Evolutionary conservation across 2,329 filamentous ascomycete genomes (phyloP).

Genomic region (Pseudocercospora eumusae): DNA sequence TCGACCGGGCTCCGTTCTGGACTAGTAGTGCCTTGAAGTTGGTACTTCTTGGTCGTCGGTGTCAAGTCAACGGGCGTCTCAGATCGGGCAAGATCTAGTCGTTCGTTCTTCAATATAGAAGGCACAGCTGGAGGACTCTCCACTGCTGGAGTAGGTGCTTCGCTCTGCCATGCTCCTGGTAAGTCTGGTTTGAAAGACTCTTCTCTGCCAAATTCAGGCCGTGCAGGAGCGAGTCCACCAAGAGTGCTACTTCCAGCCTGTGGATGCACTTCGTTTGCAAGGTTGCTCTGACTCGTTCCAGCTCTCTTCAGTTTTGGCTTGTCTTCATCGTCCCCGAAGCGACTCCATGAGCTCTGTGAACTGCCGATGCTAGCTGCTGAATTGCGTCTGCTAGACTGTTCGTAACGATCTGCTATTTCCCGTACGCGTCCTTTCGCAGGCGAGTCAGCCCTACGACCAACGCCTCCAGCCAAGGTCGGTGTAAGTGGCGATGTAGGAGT

Average conservation of each 20-base stretch:
- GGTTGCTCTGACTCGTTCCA: constrained; percentile 23
- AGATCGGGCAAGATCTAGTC: constrained; percentile 2
- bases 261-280: constrained; percentile 15
- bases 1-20: constrained; percentile 36
- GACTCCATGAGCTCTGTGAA: constrained; percentile 43
- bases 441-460: constrained; percentile 28
- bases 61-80: constrained; percentile 36
- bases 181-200: constrained; percentile 52
- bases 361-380: constrained; percentile 45
- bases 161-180: constrained; percentile 56
- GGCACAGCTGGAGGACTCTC: constrained; percentile 33
- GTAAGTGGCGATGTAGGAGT: constrained; percentile 14
- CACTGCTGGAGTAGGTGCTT: constrained; percentile 45
- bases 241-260: constrained; percentile 10
- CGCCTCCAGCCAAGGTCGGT: neutral
- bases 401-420: constrained; percentile 54
- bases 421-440: constrained; percentile 53
- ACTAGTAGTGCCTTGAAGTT: constrained; percentile 15
- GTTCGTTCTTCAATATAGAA: neutral
- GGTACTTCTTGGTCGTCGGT: constrained; percentile 36
- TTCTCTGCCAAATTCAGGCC: constrained; percentile 26
- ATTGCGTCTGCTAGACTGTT: constrained; percentile 46
- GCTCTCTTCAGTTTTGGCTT: constrained; percentile 21
- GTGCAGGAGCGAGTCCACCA: constrained; percentile 5
- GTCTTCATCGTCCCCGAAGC: constrained; percentile 28